Evolutionary conservation across 2,329 filamentous ascomycete species (phyloP).

Genomic region (Phaeosphaeria sp.): DNA sequence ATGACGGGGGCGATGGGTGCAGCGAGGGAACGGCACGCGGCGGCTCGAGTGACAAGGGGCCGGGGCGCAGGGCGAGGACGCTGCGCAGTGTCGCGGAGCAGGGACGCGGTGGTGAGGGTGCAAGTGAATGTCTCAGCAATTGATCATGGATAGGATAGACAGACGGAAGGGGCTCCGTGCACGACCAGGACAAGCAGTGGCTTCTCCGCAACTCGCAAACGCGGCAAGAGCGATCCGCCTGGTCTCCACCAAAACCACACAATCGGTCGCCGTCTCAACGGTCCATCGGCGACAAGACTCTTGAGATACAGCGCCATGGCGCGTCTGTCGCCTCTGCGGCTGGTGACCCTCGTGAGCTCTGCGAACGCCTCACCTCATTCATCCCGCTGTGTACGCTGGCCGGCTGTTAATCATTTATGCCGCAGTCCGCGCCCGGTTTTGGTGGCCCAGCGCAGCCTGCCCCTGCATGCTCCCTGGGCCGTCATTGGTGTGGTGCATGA

Average conservation of each 20-base stretch:
- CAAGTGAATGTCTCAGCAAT: constrained; percentile 13
- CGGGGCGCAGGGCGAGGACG: constrained; percentile 2
- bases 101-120: constrained; percentile 11
- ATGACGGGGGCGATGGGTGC: constrained; percentile 15
- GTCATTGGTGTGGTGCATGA: constrained; percentile 17
- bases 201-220: constrained; percentile 30
- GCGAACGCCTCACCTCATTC: not conserved
- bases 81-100: constrained; percentile 8
- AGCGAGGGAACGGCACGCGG: constrained; percentile 19
- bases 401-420: not conserved
- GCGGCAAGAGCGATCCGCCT: constrained; percentile 33
- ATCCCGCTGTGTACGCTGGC: not conserved
- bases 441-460: constrained; percentile 5
- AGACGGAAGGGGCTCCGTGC: constrained; percentile 26
- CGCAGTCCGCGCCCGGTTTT: constrained; percentile 8
- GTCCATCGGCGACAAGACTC: constrained; percentile 5
- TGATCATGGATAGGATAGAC: constrained; percentile 7
- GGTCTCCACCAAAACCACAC: constrained; percentile 17
- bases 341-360: not conserved
- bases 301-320: not conserved
- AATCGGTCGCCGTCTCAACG: constrained; percentile 9
- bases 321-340: not conserved
- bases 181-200: constrained; percentile 21
- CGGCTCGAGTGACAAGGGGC: constrained; percentile 2
- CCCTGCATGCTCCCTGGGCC: constrained; percentile 21